A percentile compares a stretch with the other conserved stretches of the same genome.
Evolutionary conservation across 305 asterid genomes (phyloP).

Genomic region (Fraxinus baroniana): DNA sequence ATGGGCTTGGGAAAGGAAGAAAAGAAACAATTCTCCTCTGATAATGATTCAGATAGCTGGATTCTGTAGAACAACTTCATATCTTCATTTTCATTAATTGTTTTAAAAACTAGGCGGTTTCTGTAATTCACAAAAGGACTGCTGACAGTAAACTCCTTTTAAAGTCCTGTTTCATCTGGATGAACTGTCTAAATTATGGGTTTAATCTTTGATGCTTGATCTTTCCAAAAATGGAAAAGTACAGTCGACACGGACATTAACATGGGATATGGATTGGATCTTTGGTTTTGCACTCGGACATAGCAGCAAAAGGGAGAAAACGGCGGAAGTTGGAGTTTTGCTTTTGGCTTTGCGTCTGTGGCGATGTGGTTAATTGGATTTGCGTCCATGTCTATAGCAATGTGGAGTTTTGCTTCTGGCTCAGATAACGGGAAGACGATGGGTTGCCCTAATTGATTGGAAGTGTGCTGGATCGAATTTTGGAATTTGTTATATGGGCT

Average conservation of each 20-base stretch:
- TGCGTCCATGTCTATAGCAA: too few species aligned
- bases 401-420: too few species aligned
- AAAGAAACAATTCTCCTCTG: not conserved
- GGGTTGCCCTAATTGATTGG: too few species aligned
- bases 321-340: not conserved
- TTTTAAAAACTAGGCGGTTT: not conserved
- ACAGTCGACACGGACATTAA: not conserved
- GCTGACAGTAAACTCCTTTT: not conserved
- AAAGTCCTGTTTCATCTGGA: not conserved
- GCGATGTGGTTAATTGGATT: not conserved
- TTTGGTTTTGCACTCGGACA: not conserved
- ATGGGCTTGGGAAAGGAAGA: not conserved
- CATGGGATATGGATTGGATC: not conserved
- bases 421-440: too few species aligned
- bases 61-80: not conserved
- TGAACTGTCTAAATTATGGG: not conserved
- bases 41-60: not conserved
- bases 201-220: not conserved
- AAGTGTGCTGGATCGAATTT: too few species aligned
- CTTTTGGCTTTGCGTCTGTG: not conserved
- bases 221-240: not conserved
- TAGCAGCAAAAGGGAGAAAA: not conserved
- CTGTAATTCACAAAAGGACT: not conserved
- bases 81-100: not conserved
- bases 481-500: too few species aligned